Evolutionary conservation across 805 yeast species (phyloP), one percentile per base, ranked within the genome.

Genomic region (Yarrowia deformans): DNA sequence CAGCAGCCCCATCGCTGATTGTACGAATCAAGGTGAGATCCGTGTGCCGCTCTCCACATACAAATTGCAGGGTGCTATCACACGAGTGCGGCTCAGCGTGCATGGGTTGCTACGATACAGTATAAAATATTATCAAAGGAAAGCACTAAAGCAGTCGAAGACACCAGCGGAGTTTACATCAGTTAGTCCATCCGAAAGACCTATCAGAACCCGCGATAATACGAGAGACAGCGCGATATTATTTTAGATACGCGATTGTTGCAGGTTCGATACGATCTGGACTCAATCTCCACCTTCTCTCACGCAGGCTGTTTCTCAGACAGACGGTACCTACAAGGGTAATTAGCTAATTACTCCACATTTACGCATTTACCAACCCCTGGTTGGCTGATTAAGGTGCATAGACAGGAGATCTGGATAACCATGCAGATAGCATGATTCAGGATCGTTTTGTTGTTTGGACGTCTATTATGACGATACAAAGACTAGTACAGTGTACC

Each of bases 41-140:
- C 29, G 29, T 34, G 8, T 34, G 37, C 8, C 37, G 1, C 8
- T 9, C 10, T 34, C 37, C 37, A 34, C 37, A 34, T 39, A 39
- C 40, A 9, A 39, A 39, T 10, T 39, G 45, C 45, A 16, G 4
- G 29, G 29, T 23, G 45, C 45, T 18, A 43, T 43, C 50, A 46
- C 50, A 23, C 50, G 50, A 46, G 55, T 49, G 55, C 55, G 55
- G 55, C 39, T 49, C 32, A 49, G 23, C 55, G 39, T 49, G 55
- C 55, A 49, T 43, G 46, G 55, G 55, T 49, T 49, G 55, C 55
- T 49, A 23, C 29, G 29, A 23, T 23, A 32, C 52, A 23, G 52
- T 16, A 46, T 23, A 23, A 14, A 46, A 46, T 46, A 46, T 23
- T 29, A 6, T 5, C 9, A 9, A 7, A 2, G 3, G 29, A 23